Base-by-base conservation (phyloP, 169 alveolate species). In the Eimeria mitis region DNA sequence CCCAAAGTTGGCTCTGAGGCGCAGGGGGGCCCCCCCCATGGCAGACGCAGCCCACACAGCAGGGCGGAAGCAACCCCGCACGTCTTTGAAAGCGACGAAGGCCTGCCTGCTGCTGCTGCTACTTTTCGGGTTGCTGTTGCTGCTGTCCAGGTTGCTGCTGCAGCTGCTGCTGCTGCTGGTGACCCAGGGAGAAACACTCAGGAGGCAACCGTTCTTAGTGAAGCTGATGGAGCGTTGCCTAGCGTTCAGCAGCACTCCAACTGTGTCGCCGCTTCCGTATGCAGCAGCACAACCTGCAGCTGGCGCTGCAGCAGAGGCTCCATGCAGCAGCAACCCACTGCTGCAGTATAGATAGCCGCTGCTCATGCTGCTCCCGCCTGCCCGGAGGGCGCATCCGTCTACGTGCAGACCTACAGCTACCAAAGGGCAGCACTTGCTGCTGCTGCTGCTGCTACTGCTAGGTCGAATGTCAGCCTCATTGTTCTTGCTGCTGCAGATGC, bases 1-100 rank as follows among this genome's bases (percentile, higher is more conserved):
- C 23, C 97, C 97, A 70, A 96, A 96, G 94, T 96, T 96, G 21
- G 95, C 97, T 37, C 61, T 16, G n/a, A 96, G 75, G 14, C 84
- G 89, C 52, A 63, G 79, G 6, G 65, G 78, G 63, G 52, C 23
- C 49, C 81, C 81, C 42, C 88, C 34, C 68, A 34, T 34, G 47
- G 85, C 42, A 19, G 54, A 87, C 65, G 91, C 71, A 16, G 78
- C 89, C 96, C 96, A 96, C 49, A 96, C 97, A 34, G 81, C 95
- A 59, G 89, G 97, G 44, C 95, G 96, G 95, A 75, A 68, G 52
- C 97, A 63, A 47, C 95, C 95, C 0, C 91, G 63, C 31, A 91
- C 95, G 6, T 63, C 91, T 7, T 42, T 47, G 75, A 91, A 91
- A 19, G 95, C 95, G 0, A 79, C 89, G 16, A 6, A 37, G 52